Base-by-base conservation (phyloP, 2,329 filamentous ascomycete species). In the Xylaria sp. region DNA sequence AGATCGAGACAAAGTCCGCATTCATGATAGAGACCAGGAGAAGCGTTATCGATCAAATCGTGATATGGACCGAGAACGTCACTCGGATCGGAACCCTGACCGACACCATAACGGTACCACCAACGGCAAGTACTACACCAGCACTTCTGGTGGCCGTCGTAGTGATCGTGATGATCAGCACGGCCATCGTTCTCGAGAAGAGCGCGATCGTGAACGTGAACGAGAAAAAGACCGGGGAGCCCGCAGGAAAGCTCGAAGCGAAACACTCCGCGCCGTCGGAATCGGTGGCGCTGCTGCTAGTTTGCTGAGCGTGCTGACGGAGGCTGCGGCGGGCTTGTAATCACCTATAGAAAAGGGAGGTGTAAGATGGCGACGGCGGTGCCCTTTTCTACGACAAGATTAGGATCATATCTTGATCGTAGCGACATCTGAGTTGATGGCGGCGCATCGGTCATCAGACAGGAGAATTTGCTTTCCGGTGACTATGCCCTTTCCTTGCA, bases 241-340 rank as follows among this genome's bases (percentile, higher is more conserved):
- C 10, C 66, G 63, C 43, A 68, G 57, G 41, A 70, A 72, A 72
- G 80, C 79, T 13, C 84, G 84, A 77, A 84, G 84, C 56, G 86
- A 88, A 70, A 84, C 86, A 18, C 80, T 89, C 4, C 83, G 84
- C 1, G 86, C 85, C 0, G 88, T 87, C 5, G 85, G 88, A 0
- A 85, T 90, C 34, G 88, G 88, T 4, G 86, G 88, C 10, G 87
- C 87, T 0, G 87, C 88, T 0, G 87, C 84, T 2, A 88, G 86
- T 61, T 76, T 90, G 68, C 73, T 90, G 53, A 85, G 84, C 62
- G 86, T 89, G 1, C 77, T 90, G 36, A 83, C 85, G 4, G 87
- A 90, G 74, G 87, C 87, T 30, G 87, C 86, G 7, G 72, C 74
- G 6, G 75, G 72, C 20, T 32, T 76, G 55, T 76, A 74, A 52